A percentile compares a stretch with the other conserved stretches of the same genome.
phyloP scores from a whole-genome alignment of 345 rosid species.

The Toxicodendron radicans region DNA sequence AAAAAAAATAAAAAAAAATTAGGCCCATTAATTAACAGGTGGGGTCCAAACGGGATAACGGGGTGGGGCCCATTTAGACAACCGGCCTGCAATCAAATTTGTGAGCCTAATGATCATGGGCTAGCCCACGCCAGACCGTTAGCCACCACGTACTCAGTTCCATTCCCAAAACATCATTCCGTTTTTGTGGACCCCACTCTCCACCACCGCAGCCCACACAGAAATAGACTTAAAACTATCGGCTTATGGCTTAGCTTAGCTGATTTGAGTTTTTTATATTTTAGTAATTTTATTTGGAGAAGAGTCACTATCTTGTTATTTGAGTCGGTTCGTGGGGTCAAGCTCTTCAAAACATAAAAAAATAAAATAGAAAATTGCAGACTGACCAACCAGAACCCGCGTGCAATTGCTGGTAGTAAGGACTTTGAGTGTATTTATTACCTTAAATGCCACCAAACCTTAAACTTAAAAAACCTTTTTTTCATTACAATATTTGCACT shows the following conservation, averaged over 20 bases:
- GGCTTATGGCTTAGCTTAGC: not conserved
- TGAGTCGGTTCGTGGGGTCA: constrained; percentile 47
- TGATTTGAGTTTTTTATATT: not conserved
- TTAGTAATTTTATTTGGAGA: constrained; percentile 40
- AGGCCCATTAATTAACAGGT: not conserved
- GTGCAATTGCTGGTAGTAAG: constrained; percentile 43
- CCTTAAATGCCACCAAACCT: constrained; percentile 33
- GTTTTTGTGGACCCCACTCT: constrained; percentile 42
- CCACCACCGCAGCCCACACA: constrained; percentile 31
- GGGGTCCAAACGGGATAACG: constrained; percentile 42
- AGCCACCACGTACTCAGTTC: constrained; percentile 49
- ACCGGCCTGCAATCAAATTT: constrained; percentile 49
- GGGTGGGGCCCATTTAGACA: constrained; percentile 39
- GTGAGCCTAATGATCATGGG: constrained; percentile 64
- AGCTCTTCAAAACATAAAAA: not conserved
- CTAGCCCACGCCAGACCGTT: constrained; percentile 69
- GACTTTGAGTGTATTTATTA: constrained; percentile 23
- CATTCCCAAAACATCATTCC: constrained; percentile 35
- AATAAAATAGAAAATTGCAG: constrained; percentile 21
- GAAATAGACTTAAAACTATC: not conserved
- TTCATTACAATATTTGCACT: constrained; percentile 29
- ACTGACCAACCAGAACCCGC: constrained; percentile 60
- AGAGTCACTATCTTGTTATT: constrained; percentile 39
- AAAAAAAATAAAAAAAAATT: not conserved
- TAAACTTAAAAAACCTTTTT: constrained; percentile 15